These are phyloP conservation scores for Saccharomycodes ludwigii DNA, from an alignment of 805 yeast genomes.

Conservation along the genomic window DNA sequence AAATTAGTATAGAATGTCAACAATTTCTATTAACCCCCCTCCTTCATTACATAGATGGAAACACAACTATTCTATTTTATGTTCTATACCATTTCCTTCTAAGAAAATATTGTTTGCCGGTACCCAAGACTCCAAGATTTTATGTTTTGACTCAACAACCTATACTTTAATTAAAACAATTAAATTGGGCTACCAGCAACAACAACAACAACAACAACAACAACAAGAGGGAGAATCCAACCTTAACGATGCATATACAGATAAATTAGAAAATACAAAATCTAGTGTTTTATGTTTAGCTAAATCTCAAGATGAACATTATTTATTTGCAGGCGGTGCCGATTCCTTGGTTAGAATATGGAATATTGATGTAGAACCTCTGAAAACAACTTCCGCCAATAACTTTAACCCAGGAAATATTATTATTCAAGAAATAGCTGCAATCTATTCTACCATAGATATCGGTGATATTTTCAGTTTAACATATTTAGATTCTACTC, in stretches of 20 bases:
- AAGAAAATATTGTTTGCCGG: constrained; percentile 68
- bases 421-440: constrained; percentile 39
- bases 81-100: constrained; percentile 50
- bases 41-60: constrained; percentile 63
- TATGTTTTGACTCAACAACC: constrained; percentile 55
- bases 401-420: constrained; percentile 7
- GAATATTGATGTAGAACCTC: constrained; percentile 43
- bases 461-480: constrained; percentile 89
- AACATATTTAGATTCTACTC: constrained; percentile 46
- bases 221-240: no score
- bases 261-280: constrained; percentile 17
- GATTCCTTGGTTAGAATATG: constrained; percentile 85
- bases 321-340: constrained; percentile 74
- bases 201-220: no score
- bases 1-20: no score
- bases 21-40: constrained; percentile 13
- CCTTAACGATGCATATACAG: constrained; percentile 31
- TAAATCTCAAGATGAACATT: constrained; percentile 38
- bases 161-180: constrained; percentile 38
- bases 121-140: constrained; percentile 71
- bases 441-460: constrained; percentile 74
- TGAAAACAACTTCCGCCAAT: constrained; percentile 7
- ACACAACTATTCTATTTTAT: constrained; percentile 57
- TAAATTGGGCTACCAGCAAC: constrained; percentile 44
- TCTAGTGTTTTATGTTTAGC: constrained; percentile 53